Conservation (phyloP, 768 basidiomycete genomes). For the Pholiota molesta region DNA sequence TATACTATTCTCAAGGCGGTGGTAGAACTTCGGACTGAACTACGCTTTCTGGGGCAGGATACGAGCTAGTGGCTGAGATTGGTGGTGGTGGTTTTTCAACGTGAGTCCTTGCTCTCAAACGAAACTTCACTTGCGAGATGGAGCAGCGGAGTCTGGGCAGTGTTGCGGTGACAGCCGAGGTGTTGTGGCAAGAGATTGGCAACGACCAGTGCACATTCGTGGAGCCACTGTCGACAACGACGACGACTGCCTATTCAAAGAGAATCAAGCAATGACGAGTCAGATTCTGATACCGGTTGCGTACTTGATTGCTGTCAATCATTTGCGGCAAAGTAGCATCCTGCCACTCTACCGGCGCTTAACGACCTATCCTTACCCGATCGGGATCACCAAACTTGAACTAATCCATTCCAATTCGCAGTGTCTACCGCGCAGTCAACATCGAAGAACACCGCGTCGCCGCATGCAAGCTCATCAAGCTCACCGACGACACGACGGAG, state of each 20-base stretch:
- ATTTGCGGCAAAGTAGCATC: neutral
- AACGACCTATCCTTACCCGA: neutral
- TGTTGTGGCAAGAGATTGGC: neutral
- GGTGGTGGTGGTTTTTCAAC: slow-evolving; percentile 89
- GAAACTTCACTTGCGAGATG: too few species aligned
- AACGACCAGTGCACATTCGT: too few species aligned
- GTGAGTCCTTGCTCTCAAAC: slow-evolving; percentile 42
- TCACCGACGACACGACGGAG: slow-evolving; percentile 65
- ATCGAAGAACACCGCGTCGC: slow-evolving; percentile 66
- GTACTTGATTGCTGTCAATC: neutral
- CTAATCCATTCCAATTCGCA: slow-evolving; percentile 28
- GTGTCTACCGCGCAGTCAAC: slow-evolving; percentile 86
- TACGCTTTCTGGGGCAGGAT: slow-evolving; percentile 47
- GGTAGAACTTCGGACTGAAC: neutral
- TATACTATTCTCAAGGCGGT: neutral
- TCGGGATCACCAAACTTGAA: neutral
- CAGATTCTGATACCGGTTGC: neutral
- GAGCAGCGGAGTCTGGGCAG: too few species aligned
- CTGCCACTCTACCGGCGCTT: neutral
- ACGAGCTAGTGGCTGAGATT: slow-evolving; percentile 70
- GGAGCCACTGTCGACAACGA: too few species aligned
- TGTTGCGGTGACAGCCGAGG: neutral
- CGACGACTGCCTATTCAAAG: neutral
- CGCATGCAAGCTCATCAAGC: slow-evolving; percentile 82
- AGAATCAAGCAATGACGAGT: neutral